A percentile compares a stretch with the other conserved stretches of the same genome.
phyloP scores from a whole-genome alignment of 2,329 filamentous ascomycete species.

The Fusarium burgessii region DNA sequence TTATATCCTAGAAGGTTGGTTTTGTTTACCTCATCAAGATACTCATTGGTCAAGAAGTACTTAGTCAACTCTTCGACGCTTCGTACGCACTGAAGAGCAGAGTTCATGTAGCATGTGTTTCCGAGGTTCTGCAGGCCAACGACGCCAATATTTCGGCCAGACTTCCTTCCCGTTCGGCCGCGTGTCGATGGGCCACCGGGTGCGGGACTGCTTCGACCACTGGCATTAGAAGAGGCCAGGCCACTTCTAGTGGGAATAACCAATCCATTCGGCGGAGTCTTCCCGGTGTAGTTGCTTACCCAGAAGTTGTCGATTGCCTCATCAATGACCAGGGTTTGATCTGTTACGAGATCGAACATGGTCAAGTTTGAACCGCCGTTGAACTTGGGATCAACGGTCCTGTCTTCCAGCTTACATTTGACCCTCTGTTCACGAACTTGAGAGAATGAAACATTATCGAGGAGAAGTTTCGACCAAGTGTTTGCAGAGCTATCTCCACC shows the following conservation, averaged over 20 bases:
- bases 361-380: constrained; percentile 79
- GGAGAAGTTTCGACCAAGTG: constrained; percentile 57
- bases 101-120: constrained; percentile 99
- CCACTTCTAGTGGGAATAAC: constrained; percentile 50
- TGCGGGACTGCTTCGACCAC: constrained; percentile 76
- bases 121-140: constrained; percentile 91
- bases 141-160: constrained; percentile 78
- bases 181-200: constrained; percentile 73
- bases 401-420: constrained; percentile 62
- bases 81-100: constrained; percentile 91
- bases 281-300: constrained; percentile 63
- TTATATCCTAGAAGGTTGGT: constrained; percentile 87
- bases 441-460: constrained; percentile 67
- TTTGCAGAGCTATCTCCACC: constrained; percentile 43
- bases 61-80: constrained; percentile 93
- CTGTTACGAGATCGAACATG: constrained; percentile 74
- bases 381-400: constrained; percentile 79
- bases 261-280: constrained; percentile 52
- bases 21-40: constrained; percentile 84
- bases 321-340: constrained; percentile 85
- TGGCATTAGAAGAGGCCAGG: constrained; percentile 54
- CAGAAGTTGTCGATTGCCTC: constrained; percentile 72
- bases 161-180: constrained; percentile 76
- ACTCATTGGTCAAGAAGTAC: constrained; percentile 84
- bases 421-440: constrained; percentile 46